phyloP scores from a whole-genome alignment of 306 rosid genomes.

The Clitoria ternatea region DNA sequence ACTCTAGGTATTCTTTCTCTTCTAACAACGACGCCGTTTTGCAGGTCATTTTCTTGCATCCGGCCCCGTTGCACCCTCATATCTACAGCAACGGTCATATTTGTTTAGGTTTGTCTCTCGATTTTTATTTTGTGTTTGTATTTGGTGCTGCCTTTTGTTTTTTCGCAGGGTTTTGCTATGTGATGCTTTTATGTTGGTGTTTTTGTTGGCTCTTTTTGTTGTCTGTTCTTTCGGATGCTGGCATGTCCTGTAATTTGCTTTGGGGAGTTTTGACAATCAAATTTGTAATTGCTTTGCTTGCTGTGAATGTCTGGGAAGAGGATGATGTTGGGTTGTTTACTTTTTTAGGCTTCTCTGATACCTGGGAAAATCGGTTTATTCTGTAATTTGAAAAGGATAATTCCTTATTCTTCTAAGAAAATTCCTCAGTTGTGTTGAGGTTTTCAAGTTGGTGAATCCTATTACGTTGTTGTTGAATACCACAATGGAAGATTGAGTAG shows the following conservation, averaged over 20 bases:
- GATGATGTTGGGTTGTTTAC: neutral
- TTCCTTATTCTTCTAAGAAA: neutral
- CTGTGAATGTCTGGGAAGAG: conserved; percentile 3
- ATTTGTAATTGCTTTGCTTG: conserved; percentile 9
- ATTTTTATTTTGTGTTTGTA: neutral
- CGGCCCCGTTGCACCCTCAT: conserved; percentile 98
- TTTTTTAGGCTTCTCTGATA: neutral
- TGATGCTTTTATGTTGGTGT: conserved; percentile 1
- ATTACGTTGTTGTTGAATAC: neutral
- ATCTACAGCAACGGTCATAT: conserved; percentile 98
- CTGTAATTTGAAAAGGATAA: neutral
- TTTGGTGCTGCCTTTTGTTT: neutral
- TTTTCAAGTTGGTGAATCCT: neutral
- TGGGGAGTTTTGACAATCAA: neutral
- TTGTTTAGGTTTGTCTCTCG: conserved; percentile 71
- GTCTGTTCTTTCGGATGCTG: neutral
- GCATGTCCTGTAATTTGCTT: conserved; percentile 15
- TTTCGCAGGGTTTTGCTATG: conserved; percentile 2
- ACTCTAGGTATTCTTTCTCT: neutral
- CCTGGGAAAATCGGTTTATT: neutral
- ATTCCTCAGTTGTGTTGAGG: neutral
- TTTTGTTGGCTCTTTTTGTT: conserved; percentile 4
- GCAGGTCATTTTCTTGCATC: conserved; percentile 93
- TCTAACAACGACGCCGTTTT: conserved; percentile 26
- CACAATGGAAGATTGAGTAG: neutral